Evolutionary conservation across 768 basidiomycete species (phyloP), one percentile per base, ranked within the genome.

Genomic region (Suillus tomentosus): DNA sequence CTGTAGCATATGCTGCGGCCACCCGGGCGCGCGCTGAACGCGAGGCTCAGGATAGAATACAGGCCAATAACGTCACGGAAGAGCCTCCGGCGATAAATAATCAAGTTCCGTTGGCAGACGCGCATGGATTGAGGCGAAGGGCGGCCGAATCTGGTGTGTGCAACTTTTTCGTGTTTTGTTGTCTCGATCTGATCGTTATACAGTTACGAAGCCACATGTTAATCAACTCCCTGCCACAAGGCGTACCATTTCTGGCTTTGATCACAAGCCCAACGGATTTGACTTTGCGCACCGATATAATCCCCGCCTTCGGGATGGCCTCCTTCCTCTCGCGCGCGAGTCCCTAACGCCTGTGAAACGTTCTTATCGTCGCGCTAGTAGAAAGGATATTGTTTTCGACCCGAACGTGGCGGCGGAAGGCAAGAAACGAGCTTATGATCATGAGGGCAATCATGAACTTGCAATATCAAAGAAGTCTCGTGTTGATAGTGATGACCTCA

Each of bases 1-100:
- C 90, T 74, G 90, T 94, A 67, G 93, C 92, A n/a, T 92, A 91
- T 76, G 85, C 91, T 67, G 90, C 89, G 64, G 88, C 86, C 45
- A 77, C 82, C 65, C 81, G 81, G 62, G 78, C 82, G 54, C 83
- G 84, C 66, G 81, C 85, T 70, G 85, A 89, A 69, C 76, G 75
- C 61, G 78, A 83, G 68, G 81, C 80, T 60, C 77, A 78, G 57
- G 74, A 78, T 73, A 67, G 76, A 72, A 71, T 78, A 77, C 73
- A 72, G 65, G 63, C 64, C 69, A 71, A 69, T 71, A 69, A 66
- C 63, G 64, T 67, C 60, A 70, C 73, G 60, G 68, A 69, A 62
- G 67, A 72, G 62, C 69, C 36, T 53, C 67, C 69, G 65, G 71
- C 58, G 62, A 69, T 62, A 68, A 69, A 69, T 68, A 73, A 72